A percentile compares a stretch with the other conserved stretches of the same genome.
Conservation (phyloP, 192 early-diverging fungal species). For the Coemansia sp. region DNA sequence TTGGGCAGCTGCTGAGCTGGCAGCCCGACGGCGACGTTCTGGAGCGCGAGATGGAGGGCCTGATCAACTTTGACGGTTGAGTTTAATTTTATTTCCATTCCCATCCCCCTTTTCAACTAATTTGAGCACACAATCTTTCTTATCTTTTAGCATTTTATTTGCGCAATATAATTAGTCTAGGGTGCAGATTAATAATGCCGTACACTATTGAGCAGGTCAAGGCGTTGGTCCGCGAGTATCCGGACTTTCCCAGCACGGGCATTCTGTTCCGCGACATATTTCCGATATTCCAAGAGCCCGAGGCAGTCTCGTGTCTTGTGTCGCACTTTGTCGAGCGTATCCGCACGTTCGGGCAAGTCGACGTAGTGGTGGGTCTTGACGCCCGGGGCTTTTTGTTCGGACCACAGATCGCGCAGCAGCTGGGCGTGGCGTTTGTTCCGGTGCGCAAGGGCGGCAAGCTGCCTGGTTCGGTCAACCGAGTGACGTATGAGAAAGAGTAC, state of each 20-base stretch:
- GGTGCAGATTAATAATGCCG: slow-evolving; percentile 23
- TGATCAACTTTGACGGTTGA: slow-evolving; percentile 52
- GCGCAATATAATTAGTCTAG: background rate
- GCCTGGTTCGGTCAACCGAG: slow-evolving; percentile 71
- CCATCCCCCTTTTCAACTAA: slow-evolving; percentile 1
- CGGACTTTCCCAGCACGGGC: slow-evolving; percentile 84
- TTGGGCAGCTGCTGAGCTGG: slow-evolving; percentile 43
- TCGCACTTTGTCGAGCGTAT: slow-evolving; percentile 85
- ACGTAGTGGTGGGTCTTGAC: slow-evolving; percentile 93
- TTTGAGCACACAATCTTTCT: background rate
- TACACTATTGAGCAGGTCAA: slow-evolving; percentile 52
- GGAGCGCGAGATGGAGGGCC: slow-evolving; percentile 52
- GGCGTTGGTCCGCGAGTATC: slow-evolving; percentile 56
- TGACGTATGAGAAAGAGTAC: slow-evolving; percentile 92
- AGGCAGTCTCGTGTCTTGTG: slow-evolving; percentile 87
- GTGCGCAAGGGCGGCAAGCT: slow-evolving; percentile 97
- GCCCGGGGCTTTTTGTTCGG: slow-evolving; percentile 98
- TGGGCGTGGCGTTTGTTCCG: slow-evolving; percentile 90
- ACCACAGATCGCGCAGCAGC: slow-evolving; percentile 83
- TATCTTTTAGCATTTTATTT: background rate
- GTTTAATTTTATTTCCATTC: background rate
- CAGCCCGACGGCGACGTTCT: slow-evolving; percentile 33
- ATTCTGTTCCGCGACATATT: slow-evolving; percentile 98
- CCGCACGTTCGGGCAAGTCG: slow-evolving; percentile 67
- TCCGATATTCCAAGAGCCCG: slow-evolving; percentile 93